Percentiles rank a stretch among this genome's conserved stretches.
Evolutionary conservation across 2,329 filamentous ascomycete genomes (phyloP).

Genomic region (Aspergillus puulaauensis): DNA sequence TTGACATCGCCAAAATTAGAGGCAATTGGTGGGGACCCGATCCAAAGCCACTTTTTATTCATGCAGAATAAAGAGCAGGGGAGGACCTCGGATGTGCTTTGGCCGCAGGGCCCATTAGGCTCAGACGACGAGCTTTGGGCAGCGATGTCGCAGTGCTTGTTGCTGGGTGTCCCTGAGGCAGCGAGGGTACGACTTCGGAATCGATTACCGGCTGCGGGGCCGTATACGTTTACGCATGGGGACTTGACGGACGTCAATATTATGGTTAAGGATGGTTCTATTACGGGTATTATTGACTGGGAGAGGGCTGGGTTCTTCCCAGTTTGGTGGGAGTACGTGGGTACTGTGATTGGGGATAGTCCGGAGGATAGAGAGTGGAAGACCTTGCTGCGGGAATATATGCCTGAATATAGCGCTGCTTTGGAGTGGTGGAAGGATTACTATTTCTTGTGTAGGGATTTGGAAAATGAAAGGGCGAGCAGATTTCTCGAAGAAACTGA

Average conservation of each 20-base stretch:
- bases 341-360: slow-evolving; percentile 6
- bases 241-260: not conserved
- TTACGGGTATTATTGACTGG: slow-evolving; percentile 43
- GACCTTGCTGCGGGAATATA: slow-evolving; percentile 15
- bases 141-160: not conserved
- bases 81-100: not conserved
- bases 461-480: not conserved
- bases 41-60: not conserved
- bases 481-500: not conserved
- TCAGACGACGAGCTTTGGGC: not conserved
- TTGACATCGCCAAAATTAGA: not conserved
- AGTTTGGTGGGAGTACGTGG: slow-evolving; percentile 34
- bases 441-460: not conserved
- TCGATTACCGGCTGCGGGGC: not conserved
- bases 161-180: not conserved
- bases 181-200: not conserved
- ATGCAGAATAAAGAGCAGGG: not conserved
- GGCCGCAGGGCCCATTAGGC: not conserved
- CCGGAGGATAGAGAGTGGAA: slow-evolving; percentile 20
- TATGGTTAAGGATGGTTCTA: slow-evolving; percentile 1
- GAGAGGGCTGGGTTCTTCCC: slow-evolving; percentile 39
- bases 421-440: slow-evolving; percentile 18
- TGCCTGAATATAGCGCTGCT: slow-evolving; percentile 16
- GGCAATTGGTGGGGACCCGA: not conserved
- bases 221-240: not conserved